Conservation (phyloP, 768 basidiomycete species). For the Phlegmacium glaucopus region DNA sequence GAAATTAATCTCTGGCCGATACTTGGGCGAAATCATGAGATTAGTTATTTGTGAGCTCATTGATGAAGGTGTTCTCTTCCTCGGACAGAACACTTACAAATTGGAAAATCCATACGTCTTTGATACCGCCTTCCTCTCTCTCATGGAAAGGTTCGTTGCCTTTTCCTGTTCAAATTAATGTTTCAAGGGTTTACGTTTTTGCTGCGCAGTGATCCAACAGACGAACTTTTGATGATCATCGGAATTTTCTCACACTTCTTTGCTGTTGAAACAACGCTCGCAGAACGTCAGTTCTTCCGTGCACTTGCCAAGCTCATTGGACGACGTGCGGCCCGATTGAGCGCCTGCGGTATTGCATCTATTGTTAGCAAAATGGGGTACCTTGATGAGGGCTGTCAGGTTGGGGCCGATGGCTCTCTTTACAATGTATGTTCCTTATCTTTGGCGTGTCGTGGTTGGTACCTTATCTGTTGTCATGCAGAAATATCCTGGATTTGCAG, state of each 20-base stretch:
- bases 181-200: not conserved
- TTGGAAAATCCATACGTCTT: conserved; percentile 90
- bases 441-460: not conserved
- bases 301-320: conserved; percentile 89
- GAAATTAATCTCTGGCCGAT: conserved; percentile 96
- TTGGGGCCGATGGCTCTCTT: conserved; percentile 92
- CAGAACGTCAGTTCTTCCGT: conserved; percentile 97
- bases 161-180: not conserved
- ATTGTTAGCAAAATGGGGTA: conserved; percentile 95
- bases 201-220: conserved; percentile 78
- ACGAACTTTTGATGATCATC: conserved; percentile 94
- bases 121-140: conserved; percentile 94
- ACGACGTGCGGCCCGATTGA: conserved; percentile 84
- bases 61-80: conserved; percentile 95
- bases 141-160: conserved; percentile 81
- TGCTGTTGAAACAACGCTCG: conserved; percentile 91
- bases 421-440: conserved; percentile 71
- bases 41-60: conserved; percentile 93
- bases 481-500: conserved; percentile 98
- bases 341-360: conserved; percentile 94
- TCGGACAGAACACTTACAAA: conserved; percentile 98
- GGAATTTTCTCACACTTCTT: conserved; percentile 98
- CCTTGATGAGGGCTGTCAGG: conserved; percentile 84
- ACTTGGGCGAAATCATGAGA: conserved; percentile 96
- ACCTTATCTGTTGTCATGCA: conserved; percentile 26